phyloP scores from a whole-genome alignment of 1,139 yeast species.

The Candida freyschussii region DNA sequence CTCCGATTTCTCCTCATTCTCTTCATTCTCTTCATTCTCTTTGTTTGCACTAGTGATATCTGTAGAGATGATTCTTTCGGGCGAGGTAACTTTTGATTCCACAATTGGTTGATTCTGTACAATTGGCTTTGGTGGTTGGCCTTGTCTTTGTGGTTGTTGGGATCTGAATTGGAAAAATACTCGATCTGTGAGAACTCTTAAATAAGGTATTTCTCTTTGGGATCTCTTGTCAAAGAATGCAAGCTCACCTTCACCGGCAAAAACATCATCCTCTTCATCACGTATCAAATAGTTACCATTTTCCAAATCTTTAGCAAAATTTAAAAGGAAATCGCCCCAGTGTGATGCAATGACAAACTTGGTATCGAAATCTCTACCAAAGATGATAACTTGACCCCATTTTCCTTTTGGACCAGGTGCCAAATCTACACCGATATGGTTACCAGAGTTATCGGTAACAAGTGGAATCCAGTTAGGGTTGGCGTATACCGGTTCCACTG shows the following conservation, averaged over 20 bases:
- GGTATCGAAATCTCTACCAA: slow-evolving; percentile 86
- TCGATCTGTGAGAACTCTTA: slow-evolving; percentile 55
- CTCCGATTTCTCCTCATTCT: slow-evolving; percentile 7
- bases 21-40: slow-evolving; percentile 3
- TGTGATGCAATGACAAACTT: slow-evolving; percentile 72
- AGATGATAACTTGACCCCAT: slow-evolving; percentile 80
- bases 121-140: slow-evolving; percentile 12
- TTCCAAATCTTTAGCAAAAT: slow-evolving; percentile 81
- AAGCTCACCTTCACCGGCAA: slow-evolving; percentile 70
- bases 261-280: slow-evolving; percentile 47
- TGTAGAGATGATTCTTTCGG: slow-evolving; percentile 17
- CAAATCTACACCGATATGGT: slow-evolving; percentile 83
- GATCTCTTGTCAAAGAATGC: slow-evolving; percentile 52
- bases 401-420: slow-evolving; percentile 75
- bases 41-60: slow-evolving; percentile 12
- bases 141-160: slow-evolving; percentile 14
- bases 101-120: no score
- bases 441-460: slow-evolving; percentile 83
- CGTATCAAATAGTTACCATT: slow-evolving; percentile 62
- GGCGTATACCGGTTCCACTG: slow-evolving; percentile 69
- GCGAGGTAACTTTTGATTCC: slow-evolving; percentile 6
- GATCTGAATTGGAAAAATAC: slow-evolving; percentile 27
- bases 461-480: slow-evolving; percentile 90
- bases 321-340: slow-evolving; percentile 79
- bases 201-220: slow-evolving; percentile 51